phyloP scores from a whole-genome alignment of 306 rosid genomes.

The Quercus mongolica region DNA sequence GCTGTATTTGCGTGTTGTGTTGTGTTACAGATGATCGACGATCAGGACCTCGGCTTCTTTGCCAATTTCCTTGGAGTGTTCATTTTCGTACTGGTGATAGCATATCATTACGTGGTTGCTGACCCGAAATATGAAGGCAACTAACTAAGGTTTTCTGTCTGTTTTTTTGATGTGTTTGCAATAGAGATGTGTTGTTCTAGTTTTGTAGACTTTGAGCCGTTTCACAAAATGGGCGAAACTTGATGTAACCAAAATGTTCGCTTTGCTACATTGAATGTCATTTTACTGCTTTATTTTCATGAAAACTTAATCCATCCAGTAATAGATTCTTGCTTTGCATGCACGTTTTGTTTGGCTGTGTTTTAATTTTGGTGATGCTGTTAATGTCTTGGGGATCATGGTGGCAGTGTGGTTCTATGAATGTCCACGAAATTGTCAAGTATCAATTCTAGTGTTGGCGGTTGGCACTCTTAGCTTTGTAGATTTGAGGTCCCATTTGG shows the following conservation, averaged over 20 bases:
- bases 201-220: constrained; percentile 30
- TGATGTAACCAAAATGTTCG: constrained; percentile 19
- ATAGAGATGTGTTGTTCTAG: constrained; percentile 21
- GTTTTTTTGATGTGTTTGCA: background rate
- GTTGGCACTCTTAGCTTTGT: background rate
- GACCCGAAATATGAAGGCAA: constrained; percentile 81
- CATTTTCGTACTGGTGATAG: constrained; percentile 78
- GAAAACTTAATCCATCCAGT: background rate
- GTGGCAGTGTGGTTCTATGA: background rate
- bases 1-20: constrained; percentile 4
- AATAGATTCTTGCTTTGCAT: background rate
- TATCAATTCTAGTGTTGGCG: background rate
- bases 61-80: constrained; percentile 92
- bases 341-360: background rate
- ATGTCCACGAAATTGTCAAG: background rate
- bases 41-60: constrained; percentile 81
- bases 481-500: background rate
- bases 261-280: background rate
- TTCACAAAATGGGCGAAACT: constrained; percentile 23
- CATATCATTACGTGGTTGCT: constrained; percentile 85
- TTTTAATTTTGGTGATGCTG: background rate
- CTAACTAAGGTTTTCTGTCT: constrained; percentile 24
- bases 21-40: constrained; percentile 74
- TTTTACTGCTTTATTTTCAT: background rate
- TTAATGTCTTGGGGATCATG: background rate